A percentile compares a stretch with the other conserved stretches of the same genome.
Conservation (phyloP, 1,284 basidiomycete genomes). For the Cutaneotrichosporon daszewskae region DNA sequence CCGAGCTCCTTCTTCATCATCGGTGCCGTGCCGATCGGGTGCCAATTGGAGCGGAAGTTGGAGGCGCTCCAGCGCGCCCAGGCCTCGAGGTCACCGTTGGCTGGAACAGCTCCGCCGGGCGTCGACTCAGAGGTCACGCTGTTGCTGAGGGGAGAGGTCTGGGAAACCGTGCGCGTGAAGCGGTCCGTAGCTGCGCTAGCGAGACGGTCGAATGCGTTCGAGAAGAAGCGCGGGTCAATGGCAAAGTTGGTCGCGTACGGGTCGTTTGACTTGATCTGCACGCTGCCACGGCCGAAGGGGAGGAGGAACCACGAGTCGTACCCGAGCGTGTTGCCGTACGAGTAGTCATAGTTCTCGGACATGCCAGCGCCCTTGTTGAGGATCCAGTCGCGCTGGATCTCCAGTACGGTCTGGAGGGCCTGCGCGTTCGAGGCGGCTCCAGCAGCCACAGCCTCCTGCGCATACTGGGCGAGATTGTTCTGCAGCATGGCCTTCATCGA, state of each 20-base stretch:
- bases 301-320: conserved; percentile 23
- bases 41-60: conserved; percentile 36
- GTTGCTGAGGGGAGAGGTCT: conserved; percentile 12
- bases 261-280: conserved; percentile 34
- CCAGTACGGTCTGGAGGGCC: conserved; percentile 29
- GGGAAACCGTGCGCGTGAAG: conserved; percentile 22
- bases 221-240: conserved; percentile 47
- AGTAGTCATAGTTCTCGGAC: conserved; percentile 38
- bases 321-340: conserved; percentile 17
- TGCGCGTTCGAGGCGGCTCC: conserved; percentile 30
- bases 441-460: conserved; percentile 32
- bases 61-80: conserved; percentile 45
- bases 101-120: conserved; percentile 39
- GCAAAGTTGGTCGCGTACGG: conserved; percentile 25
- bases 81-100: conserved; percentile 29
- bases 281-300: conserved; percentile 41
- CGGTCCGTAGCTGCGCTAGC: conserved; percentile 19
- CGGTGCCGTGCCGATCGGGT: conserved; percentile 57
- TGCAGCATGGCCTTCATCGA: conserved; percentile 20
- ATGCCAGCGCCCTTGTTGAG: conserved; percentile 34
- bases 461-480: conserved; percentile 35
- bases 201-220: conserved; percentile 30
- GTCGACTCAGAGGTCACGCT: conserved; percentile 34
- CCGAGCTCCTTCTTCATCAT: conserved; percentile 60
- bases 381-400: conserved; percentile 43